Conservation (phyloP, 306 rosid genomes). For the Hippophae tibetana region DNA sequence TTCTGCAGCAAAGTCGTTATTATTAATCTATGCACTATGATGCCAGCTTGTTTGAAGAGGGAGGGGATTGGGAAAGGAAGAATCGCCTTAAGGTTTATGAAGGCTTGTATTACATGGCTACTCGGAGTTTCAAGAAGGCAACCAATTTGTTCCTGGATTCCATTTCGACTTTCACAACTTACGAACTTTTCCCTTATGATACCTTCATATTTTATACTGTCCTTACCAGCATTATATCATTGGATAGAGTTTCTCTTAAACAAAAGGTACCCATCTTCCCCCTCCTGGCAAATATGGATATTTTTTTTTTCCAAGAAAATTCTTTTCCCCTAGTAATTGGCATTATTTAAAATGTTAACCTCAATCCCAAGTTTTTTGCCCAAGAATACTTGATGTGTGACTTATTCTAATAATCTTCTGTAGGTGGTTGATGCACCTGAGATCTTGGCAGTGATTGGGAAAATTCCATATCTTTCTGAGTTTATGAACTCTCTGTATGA, state of each 20-base stretch:
- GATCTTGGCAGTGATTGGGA: conserved; percentile 88
- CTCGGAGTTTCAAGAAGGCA: conserved; percentile 88
- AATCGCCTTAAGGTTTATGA: conserved; percentile 90
- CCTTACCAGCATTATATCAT: conserved; percentile 80
- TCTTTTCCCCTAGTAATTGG: background rate
- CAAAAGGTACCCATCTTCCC: conserved; percentile 54
- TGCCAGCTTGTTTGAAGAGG: conserved; percentile 94
- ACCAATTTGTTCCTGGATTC: conserved; percentile 79
- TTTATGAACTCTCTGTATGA: conserved; percentile 77
- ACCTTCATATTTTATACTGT: conserved; percentile 89
- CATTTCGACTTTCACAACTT: conserved; percentile 90
- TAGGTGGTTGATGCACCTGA: conserved; percentile 98
- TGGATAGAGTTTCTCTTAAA: conserved; percentile 92
- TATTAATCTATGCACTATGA: conserved; percentile 23
- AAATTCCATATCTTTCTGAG: conserved; percentile 70
- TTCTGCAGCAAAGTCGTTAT: conserved; percentile 8
- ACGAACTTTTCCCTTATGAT: conserved; percentile 79
- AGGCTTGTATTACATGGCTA: conserved; percentile 87
- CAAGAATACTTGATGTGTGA: background rate
- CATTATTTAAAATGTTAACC: background rate
- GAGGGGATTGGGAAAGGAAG: conserved; percentile 99
- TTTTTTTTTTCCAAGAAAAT: conserved; percentile 3
- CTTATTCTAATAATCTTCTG: conserved; percentile 10
- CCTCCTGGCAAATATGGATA: background rate
- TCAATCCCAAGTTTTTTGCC: no score